Evolutionary conservation across 345 rosid species (phyloP).

Genomic region (Linum usitatissimum): DNA sequence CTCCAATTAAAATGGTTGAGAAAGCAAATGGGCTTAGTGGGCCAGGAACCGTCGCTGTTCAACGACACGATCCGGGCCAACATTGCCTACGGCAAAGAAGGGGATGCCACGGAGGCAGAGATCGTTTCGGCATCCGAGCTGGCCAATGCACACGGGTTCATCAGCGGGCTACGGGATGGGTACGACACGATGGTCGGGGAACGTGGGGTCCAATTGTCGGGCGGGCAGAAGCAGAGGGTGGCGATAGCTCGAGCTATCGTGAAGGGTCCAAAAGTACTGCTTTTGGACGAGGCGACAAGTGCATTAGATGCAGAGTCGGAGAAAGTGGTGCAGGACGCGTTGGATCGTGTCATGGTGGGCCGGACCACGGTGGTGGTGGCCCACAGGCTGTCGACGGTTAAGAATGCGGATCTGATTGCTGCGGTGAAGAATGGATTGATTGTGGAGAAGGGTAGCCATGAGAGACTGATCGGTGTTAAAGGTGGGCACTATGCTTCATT

Average conservation of each 20-base stretch:
- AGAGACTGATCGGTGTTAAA: not conserved
- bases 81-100: not conserved
- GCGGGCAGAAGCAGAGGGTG: too few species aligned
- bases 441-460: slow-evolving; percentile 1
- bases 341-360: slow-evolving; percentile 1
- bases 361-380: slow-evolving; percentile 1
- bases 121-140: not conserved
- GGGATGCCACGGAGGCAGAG: not conserved
- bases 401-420: not conserved
- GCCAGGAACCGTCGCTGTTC: not conserved
- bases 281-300: not conserved
- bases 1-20: not conserved
- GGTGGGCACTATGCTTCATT: slow-evolving; percentile 1
- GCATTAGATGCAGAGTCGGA: not conserved
- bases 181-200: not conserved
- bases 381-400: not conserved
- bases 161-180: not conserved
- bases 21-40: not conserved
- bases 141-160: slow-evolving; percentile 1
- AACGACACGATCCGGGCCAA: not conserved
- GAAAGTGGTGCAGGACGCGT: not conserved
- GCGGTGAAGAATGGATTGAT: not conserved
- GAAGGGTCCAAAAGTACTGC: too few species aligned
- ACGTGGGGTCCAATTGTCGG: too few species aligned
- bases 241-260: too few species aligned